Percentiles rank a stretch among this genome's conserved stretches.
These are phyloP conservation scores for Fomes fomentarius DNA, from an alignment of 1,284 basidiomycete genomes.

Conservation along the genomic window DNA sequence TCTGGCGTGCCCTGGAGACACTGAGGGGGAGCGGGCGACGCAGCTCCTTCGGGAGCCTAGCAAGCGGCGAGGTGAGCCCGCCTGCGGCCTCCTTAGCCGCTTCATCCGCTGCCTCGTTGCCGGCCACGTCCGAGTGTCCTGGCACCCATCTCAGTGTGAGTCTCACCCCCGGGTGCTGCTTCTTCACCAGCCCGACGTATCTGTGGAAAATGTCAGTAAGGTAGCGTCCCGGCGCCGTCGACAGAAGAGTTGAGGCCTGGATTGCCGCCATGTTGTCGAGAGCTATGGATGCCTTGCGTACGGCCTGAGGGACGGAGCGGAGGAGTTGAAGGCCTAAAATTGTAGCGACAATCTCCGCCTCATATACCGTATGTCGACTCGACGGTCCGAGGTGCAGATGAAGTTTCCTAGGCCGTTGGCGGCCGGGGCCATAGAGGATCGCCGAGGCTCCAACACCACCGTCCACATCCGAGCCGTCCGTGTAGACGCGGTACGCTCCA, in stretches of 20 bases:
- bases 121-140: slow-evolving; percentile 21
- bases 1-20: slow-evolving; percentile 8
- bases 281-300: not conserved
- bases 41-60: slow-evolving; percentile 7
- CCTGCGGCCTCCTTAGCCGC: slow-evolving; percentile 23
- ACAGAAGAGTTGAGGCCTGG: not conserved
- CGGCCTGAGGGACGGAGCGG: not conserved
- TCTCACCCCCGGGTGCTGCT: slow-evolving; percentile 1
- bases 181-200: not conserved
- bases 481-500: slow-evolving; percentile 8
- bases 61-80: not conserved
- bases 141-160: slow-evolving; percentile 22
- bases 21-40: slow-evolving; percentile 18
- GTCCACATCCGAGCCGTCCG: slow-evolving; percentile 23
- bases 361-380: slow-evolving; percentile 34
- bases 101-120: slow-evolving; percentile 26
- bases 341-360: slow-evolving; percentile 34
- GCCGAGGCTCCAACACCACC: slow-evolving; percentile 7
- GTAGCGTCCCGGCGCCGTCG: not conserved
- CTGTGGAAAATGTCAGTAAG: no score
- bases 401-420: slow-evolving; percentile 1
- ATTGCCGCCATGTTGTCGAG: slow-evolving; percentile 18
- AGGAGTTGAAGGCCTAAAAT: slow-evolving; percentile 17
- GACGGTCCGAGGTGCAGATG: slow-evolving; percentile 27
- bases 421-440: slow-evolving; percentile 3